Evolutionary conservation across 2,329 filamentous ascomycete species (phyloP), one percentile per base, ranked within the genome.

Genomic region (Ustulina deusta): DNA sequence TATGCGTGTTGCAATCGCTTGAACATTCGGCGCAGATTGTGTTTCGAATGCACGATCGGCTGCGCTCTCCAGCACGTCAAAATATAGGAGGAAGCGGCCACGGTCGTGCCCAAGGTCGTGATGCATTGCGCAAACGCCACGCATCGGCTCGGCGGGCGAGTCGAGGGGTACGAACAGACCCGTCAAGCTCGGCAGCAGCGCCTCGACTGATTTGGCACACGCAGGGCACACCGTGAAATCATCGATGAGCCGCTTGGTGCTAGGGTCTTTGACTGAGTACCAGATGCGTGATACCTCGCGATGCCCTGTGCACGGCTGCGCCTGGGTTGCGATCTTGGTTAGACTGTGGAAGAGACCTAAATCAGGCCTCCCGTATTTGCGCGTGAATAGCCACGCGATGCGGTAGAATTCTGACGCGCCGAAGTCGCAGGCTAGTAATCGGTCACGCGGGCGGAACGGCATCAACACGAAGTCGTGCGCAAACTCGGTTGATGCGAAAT

Each of bases 341-440:
- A 97, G 84, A 42, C 87, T 86, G 66, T 91, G 87, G 34, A 97
- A 84, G 5, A 97, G 81, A 13, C 87, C 86, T 46, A 96, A 81
- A 71, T 93, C 89, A 2, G 86, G 83, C 20, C 87, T 83, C 13
- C 88, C 81, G 71, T 93, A 88, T 78, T 94, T 93, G 60, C 92
- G 82, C 1, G 90, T 94, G 69, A 97, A 84, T 2, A 94, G 84
- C 89, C 92, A 97, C 0, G 94, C 94, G 44, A 97, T 89, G 32
- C 93, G 89, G 74, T 93, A 91, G 93, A 94, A 97, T 0, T 91
- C 88, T 0, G 84, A 86, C 13, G 88, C 86, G 34, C 92, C 93
- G 79, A 97, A 93, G 71, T 94, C 91, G 80, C 95, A 98, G 52
- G 86, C 83, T 7, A 92, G 84, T 52, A 87, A 84, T 46, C 84